Percentiles rank a stretch among this genome's conserved stretches.
Conservation (phyloP, 2,329 filamentous ascomycete species). For the Moelleriella libera region DNA sequence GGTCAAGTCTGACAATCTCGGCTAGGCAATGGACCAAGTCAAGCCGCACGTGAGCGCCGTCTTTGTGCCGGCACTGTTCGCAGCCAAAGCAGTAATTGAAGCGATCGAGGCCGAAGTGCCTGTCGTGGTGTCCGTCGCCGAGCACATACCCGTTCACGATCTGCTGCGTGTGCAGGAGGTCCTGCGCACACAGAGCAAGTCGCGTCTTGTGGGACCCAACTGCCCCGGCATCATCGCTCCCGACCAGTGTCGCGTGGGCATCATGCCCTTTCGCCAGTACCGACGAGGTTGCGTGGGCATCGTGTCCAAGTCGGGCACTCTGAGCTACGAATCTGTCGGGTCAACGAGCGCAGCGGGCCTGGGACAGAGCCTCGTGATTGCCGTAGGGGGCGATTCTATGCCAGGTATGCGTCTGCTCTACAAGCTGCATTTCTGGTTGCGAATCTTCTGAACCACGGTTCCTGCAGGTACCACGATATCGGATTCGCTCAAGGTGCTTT, state of each 20-base stretch:
- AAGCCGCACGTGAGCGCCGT: constrained; percentile 55
- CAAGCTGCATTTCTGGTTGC: neutral
- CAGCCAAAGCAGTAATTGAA: constrained; percentile 55
- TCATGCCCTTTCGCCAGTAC: constrained; percentile 26
- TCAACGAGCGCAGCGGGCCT: constrained; percentile 60
- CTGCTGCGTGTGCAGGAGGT: constrained; percentile 58
- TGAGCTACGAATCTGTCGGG: constrained; percentile 69
- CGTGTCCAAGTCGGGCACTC: constrained; percentile 65
- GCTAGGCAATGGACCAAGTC: constrained; percentile 17
- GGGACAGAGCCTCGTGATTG: constrained; percentile 64
- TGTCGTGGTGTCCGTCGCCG: constrained; percentile 64
- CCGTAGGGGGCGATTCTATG: constrained; percentile 63
- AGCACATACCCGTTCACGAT: constrained; percentile 68
- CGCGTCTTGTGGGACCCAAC: constrained; percentile 66
- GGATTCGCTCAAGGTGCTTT: constrained; percentile 54
- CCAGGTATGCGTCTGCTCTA: constrained; percentile 29
- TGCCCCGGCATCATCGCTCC: constrained; percentile 69
- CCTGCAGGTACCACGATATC: constrained; percentile 47
- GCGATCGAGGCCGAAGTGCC: constrained; percentile 67
- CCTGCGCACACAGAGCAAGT: constrained; percentile 55
- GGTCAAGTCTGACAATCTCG: neutral
- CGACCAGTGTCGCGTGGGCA: constrained; percentile 41
- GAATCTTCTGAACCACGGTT: neutral
- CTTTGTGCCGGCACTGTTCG: constrained; percentile 57
- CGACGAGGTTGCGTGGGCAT: constrained; percentile 54